These are phyloP conservation scores for Ceratocystis cubensis DNA, from an alignment of 2,329 filamentous ascomycete species.

Conservation along the genomic window DNA sequence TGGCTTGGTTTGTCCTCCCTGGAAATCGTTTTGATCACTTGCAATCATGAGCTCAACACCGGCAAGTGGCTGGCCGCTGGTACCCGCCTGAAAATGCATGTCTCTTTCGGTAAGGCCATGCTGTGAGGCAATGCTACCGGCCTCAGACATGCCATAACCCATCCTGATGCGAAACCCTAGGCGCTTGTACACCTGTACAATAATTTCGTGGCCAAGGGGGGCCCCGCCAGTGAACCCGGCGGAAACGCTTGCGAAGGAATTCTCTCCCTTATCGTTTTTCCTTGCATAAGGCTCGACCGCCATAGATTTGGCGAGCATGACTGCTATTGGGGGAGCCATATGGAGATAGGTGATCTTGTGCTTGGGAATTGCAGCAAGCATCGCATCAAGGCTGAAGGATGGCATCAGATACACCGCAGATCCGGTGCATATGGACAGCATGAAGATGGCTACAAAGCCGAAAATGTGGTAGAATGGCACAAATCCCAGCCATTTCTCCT, in stretches of 20 bases:
- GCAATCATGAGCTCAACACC: slow-evolving; percentile 55
- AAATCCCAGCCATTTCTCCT: slow-evolving; percentile 44
- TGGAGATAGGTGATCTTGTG: slow-evolving; percentile 52
- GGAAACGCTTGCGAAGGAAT: slow-evolving; percentile 47
- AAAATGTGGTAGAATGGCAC: slow-evolving; percentile 59
- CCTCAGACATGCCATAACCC: slow-evolving; percentile 66
- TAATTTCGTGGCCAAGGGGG: slow-evolving; percentile 44
- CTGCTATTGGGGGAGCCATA: slow-evolving; percentile 58
- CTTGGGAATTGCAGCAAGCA: slow-evolving; percentile 49
- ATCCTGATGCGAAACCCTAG: slow-evolving; percentile 42
- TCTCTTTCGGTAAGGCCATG: slow-evolving; percentile 41
- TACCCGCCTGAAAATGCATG: slow-evolving; percentile 40
- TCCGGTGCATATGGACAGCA: slow-evolving; percentile 40
- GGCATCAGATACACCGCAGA: slow-evolving; percentile 56
- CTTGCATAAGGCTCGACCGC: slow-evolving; percentile 47
- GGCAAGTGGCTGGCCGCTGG: slow-evolving; percentile 52
- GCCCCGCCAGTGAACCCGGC: slow-evolving; percentile 49
- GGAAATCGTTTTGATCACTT: slow-evolving; percentile 32
- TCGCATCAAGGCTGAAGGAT: slow-evolving; percentile 52
- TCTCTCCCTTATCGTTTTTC: slow-evolving; percentile 32
- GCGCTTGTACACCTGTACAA: slow-evolving; percentile 47
- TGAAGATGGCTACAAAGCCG: slow-evolving; percentile 44
- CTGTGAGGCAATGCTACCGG: slow-evolving; percentile 50
- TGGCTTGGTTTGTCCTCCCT: slow-evolving; percentile 22
- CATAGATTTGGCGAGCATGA: slow-evolving; percentile 57